These are phyloP conservation scores for Luvunga scandens DNA, from an alignment of 345 rosid species.

Conservation along the genomic window DNA sequence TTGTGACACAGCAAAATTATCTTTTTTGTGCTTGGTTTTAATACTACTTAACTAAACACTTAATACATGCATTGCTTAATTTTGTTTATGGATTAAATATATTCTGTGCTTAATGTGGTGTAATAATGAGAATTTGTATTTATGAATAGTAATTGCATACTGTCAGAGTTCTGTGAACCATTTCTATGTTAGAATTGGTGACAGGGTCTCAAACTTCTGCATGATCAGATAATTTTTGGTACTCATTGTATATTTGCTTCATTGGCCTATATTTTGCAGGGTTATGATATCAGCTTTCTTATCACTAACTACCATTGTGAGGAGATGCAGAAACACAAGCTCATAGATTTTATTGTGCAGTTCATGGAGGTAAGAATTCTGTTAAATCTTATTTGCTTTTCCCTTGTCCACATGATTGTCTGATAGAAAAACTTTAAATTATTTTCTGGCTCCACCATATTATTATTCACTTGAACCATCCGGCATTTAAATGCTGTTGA, in stretches of 20 bases:
- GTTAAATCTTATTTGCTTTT: constrained; percentile 1
- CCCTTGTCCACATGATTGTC: neutral
- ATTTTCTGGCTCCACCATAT: neutral
- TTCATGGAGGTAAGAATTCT: constrained; percentile 89
- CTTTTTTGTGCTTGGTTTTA: neutral
- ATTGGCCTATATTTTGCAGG: constrained; percentile 45
- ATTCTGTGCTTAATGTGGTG: neutral
- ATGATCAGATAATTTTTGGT: neutral
- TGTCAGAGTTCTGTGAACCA: neutral
- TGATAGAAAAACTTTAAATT: neutral
- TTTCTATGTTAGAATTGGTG: neutral
- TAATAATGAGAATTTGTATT: neutral
- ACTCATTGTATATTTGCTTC: constrained; percentile 5
- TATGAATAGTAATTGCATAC: neutral
- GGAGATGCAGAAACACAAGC: constrained; percentile 97
- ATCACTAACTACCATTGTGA: constrained; percentile 95
- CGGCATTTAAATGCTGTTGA: neutral
- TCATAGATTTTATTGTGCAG: constrained; percentile 92
- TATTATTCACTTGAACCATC: neutral
- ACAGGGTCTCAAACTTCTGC: neutral
- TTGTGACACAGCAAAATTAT: neutral
- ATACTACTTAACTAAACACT: neutral
- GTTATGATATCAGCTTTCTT: constrained; percentile 96
- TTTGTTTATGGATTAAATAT: neutral
- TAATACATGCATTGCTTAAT: neutral